Base-by-base conservation (phyloP, 768 basidiomycete genomes). In the Tricholoma matsutake region DNA sequence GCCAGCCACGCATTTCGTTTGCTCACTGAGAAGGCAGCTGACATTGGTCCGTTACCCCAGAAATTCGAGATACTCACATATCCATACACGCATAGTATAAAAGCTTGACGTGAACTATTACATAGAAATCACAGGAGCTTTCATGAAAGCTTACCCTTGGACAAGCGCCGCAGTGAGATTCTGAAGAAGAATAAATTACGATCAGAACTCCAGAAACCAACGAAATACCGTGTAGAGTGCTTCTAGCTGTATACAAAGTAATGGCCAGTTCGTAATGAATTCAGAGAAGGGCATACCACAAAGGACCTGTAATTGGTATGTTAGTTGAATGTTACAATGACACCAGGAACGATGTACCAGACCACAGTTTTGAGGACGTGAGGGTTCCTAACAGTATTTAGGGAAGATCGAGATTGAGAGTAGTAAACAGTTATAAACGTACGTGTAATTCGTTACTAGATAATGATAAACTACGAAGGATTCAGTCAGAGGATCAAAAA, bases 371-470 rank as follows among this genome's bases (percentile, higher is more conserved):
- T 4, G 6, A 35, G 54, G 18, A 34, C 22, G 13, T 11, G 16
- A 16, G 54, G 54, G 11, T 55, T 55, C 13, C 54, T 55, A 37
- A 13, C 34, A 9, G 18, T 6, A 18, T 7, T n/a, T 20, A 43
- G 18, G 4, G n/a, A 18, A 16, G 34, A 22, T 39, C 28, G 37
- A 47, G 52, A 53, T 62, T 53, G 43, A 53, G 37, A 41, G 18
- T 4, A n/a, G 6, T 11, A 25, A 4, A 57, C 13, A 31, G 7
- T 45, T 31, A 14, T 4, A 13, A 2, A 60, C 76, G 14, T 65
- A 66, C 70, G 76, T 76, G 54, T 74, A 83, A 56, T 79, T 66
- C 1, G 78, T 71, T 14, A 85, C 69, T n/a, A 81, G 67, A 64
- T 84, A 84, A 13, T 55, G 11, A 51, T 61, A 34, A 64, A 60